These are phyloP conservation scores for Tulasnella calospora DNA, from an alignment of 768 basidiomycete genomes.

Conservation along the genomic window DNA sequence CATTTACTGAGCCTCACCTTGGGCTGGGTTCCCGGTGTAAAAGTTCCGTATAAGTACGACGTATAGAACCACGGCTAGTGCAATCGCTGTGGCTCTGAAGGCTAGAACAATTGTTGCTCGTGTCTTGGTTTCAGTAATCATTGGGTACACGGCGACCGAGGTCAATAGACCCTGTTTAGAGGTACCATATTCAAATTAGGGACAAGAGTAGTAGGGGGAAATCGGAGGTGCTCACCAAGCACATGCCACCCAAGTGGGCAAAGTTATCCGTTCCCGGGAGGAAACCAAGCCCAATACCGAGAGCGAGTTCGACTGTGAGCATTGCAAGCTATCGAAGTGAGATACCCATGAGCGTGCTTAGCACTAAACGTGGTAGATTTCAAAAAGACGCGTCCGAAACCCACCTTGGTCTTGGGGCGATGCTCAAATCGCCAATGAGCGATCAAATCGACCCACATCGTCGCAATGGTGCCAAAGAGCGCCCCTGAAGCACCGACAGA, in stretches of 20 bases:
- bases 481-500: slow-evolving; percentile 91
- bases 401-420: slow-evolving; percentile 71
- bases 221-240: slow-evolving; percentile 48
- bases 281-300: slow-evolving; percentile 64
- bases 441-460: slow-evolving; percentile 77
- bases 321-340: slow-evolving; percentile 56
- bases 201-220: slow-evolving; percentile 31
- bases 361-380: slow-evolving; percentile 2
- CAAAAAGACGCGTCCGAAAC: slow-evolving; percentile 21
- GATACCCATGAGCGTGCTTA: not conserved
- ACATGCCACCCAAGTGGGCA: slow-evolving; percentile 82
- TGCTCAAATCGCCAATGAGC: slow-evolving; percentile 91
- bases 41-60: slow-evolving; percentile 83
- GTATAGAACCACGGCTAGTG: slow-evolving; percentile 71
- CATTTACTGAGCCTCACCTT: slow-evolving; percentile 49
- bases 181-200: not conserved
- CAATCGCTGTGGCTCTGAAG: slow-evolving; percentile 67
- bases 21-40: slow-evolving; percentile 80
- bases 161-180: slow-evolving; percentile 50
- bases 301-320: slow-evolving; percentile 78
- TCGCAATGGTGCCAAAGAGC: slow-evolving; percentile 81
- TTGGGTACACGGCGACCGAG: slow-evolving; percentile 80
- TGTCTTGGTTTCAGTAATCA: slow-evolving; percentile 72
- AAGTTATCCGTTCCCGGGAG: slow-evolving; percentile 82
- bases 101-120: slow-evolving; percentile 69